Evolutionary conservation across 352 stramenopile species (phyloP).

Genomic region (Hyphochytrium catenoides): DNA sequence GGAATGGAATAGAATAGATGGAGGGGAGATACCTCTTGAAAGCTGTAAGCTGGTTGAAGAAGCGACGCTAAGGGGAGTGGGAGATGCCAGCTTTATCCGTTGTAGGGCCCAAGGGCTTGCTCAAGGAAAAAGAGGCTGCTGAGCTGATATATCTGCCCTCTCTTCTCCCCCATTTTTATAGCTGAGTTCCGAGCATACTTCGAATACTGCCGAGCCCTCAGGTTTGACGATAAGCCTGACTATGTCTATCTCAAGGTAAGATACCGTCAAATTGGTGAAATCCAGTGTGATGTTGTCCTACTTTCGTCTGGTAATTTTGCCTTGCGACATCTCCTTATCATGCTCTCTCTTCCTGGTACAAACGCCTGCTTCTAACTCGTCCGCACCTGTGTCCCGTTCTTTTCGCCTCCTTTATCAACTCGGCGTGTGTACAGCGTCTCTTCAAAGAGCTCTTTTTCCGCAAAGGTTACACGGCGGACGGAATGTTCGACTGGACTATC

Average conservation of each 20-base stretch:
- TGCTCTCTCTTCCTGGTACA: neutral
- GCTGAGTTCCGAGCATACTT: constrained; percentile 94
- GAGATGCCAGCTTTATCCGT: constrained; percentile 60
- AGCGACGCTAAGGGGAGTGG: constrained; percentile 20
- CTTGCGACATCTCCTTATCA: neutral
- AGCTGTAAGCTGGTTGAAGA: neutral
- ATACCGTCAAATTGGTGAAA: no score
- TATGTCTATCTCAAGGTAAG: constrained; percentile 56
- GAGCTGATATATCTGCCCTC: neutral
- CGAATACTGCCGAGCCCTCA: constrained; percentile 61
- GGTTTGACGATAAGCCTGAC: constrained; percentile 64
- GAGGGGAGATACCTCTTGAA: constrained; percentile 29
- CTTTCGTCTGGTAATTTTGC: no score
- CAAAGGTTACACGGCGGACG: constrained; percentile 95
- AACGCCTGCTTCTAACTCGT: constrained; percentile 1
- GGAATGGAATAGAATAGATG: no score
- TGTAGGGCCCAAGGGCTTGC: constrained; percentile 14
- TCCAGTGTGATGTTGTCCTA: no score
- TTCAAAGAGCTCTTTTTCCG: constrained; percentile 98
- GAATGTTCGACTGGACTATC: constrained; percentile 98
- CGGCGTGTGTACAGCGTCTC: constrained; percentile 66
- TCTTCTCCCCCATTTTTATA: constrained; percentile 31
- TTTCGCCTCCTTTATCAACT: constrained; percentile 7
- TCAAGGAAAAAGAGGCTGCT: constrained; percentile 1
- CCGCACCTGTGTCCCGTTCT: neutral